These are phyloP conservation scores for Chlamydomonas incerta DNA, from an alignment of 139 green algal species.

Conservation along the genomic window DNA sequence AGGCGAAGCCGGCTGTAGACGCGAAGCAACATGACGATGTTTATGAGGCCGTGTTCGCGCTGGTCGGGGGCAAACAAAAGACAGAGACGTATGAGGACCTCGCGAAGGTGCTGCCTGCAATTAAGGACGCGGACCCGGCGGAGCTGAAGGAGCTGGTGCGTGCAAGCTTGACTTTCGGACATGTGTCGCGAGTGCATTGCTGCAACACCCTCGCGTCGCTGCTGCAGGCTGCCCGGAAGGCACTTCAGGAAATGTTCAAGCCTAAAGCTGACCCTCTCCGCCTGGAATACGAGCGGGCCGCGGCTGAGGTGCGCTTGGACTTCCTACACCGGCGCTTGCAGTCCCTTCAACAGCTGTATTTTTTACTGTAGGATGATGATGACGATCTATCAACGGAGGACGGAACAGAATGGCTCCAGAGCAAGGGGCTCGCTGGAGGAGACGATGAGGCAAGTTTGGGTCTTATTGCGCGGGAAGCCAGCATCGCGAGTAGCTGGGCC, in stretches of 20 bases:
- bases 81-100: slow-evolving; percentile 24
- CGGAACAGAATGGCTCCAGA: neutral
- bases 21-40: slow-evolving; percentile 4
- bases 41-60: slow-evolving; percentile 2
- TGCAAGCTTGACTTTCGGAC: neutral
- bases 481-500: neutral
- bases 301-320: neutral
- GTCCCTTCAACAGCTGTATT: neutral
- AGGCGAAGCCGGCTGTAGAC: no score
- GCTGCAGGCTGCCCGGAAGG: neutral
- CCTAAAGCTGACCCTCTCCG: neutral
- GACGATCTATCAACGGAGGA: slow-evolving; percentile 35
- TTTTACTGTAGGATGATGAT: neutral
- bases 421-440: neutral
- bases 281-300: slow-evolving; percentile 24
- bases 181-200: neutral
- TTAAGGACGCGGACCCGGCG: slow-evolving; percentile 11
- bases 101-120: neutral
- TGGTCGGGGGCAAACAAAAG: neutral
- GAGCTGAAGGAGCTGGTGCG: slow-evolving; percentile 35
- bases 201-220: no score
- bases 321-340: no score
- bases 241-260: slow-evolving; percentile 12
- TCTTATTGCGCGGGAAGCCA: neutral
- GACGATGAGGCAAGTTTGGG: neutral